Evolutionary conservation across 495 filamentous ascomycete species (phyloP).

Genomic region (Lentithecium fluviatile): DNA sequence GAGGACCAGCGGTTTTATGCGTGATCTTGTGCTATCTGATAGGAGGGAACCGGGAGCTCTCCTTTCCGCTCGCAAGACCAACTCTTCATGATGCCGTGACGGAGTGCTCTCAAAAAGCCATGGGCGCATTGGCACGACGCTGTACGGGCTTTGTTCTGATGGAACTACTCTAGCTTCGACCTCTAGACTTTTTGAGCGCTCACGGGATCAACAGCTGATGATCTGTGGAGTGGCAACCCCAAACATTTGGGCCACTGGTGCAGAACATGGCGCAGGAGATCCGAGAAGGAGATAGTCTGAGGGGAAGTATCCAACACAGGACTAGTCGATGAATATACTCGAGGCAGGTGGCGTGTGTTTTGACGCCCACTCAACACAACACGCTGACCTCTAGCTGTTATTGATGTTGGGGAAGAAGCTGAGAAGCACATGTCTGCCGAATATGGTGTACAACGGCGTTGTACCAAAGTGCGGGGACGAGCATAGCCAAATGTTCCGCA

Average conservation of each 20-base stretch:
- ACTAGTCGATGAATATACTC: too few relatives aligned
- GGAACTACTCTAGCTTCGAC: background rate
- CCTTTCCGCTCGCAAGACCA: background rate
- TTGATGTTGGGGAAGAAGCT: too few relatives aligned
- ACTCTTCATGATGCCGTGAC: background rate
- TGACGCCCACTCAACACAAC: too few relatives aligned
- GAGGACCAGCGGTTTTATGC: constrained; percentile 8
- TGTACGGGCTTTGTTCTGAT: background rate
- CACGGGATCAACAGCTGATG: background rate
- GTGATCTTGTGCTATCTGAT: background rate
- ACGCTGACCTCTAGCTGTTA: too few relatives aligned
- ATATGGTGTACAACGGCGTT: background rate
- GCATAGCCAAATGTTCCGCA: background rate
- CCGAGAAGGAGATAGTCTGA: background rate
- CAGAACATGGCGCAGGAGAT: constrained; percentile 3
- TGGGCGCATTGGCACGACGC: background rate
- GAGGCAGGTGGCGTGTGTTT: too few relatives aligned
- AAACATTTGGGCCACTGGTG: background rate
- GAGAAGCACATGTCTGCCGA: too few relatives aligned
- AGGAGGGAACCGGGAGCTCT: background rate
- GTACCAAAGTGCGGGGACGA: background rate
- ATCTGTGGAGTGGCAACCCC: background rate
- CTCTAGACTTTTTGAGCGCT: background rate
- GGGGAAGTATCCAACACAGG: background rate
- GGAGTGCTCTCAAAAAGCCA: background rate